phyloP scores from a whole-genome alignment of 1,284 basidiomycete species.

The Ganoderma multipileum region DNA sequence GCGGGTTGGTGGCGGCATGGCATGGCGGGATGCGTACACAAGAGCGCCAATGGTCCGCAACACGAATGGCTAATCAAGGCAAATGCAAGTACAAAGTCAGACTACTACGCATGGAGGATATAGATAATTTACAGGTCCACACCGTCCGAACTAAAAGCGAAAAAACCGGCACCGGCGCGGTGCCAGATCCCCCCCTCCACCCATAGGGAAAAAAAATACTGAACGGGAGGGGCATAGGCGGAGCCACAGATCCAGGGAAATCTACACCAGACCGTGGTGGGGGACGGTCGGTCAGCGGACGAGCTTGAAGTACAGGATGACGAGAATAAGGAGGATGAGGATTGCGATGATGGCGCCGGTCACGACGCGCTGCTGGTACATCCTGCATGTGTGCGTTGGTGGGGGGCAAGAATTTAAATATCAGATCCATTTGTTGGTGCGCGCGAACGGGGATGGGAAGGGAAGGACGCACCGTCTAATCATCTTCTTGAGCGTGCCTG shows the following conservation, averaged over 20 bases:
- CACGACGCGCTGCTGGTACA: constrained; percentile 82
- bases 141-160: neutral
- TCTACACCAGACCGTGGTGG: neutral
- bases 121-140: neutral
- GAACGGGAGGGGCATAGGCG: neutral
- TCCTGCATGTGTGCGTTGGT: constrained; percentile 55
- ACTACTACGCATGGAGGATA: neutral
- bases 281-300: constrained; percentile 37
- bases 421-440: constrained; percentile 46
- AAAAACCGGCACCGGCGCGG: neutral
- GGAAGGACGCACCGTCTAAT: constrained; percentile 54
- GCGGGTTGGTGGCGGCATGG: no score
- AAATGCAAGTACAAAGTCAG: neutral
- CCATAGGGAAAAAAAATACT: neutral
- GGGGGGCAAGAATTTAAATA: constrained; percentile 3
- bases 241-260: no score
- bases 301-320: constrained; percentile 80
- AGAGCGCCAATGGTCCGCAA: no score
- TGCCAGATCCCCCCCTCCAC: no score
- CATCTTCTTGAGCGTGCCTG: constrained; percentile 80
- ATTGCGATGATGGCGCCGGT: constrained; percentile 76
- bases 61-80: neutral
- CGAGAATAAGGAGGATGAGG: constrained; percentile 70
- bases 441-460: constrained; percentile 10
- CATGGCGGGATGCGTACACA: no score